These are phyloP conservation scores for Fomitopsis betulina DNA, from an alignment of 1,284 basidiomycete species.

Conservation along the genomic window DNA sequence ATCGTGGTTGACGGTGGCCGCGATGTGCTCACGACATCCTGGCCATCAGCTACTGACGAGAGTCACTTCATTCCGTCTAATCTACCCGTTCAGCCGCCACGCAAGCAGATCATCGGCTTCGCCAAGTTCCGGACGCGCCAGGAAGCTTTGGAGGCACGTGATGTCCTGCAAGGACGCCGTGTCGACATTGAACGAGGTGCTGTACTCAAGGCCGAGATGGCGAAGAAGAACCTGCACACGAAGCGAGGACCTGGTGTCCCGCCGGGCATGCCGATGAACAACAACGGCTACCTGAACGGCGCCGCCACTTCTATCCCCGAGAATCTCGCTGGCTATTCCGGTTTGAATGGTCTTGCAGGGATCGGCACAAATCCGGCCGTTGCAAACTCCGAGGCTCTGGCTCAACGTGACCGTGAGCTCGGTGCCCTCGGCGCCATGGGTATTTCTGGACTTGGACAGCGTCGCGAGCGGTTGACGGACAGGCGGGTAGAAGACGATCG, in stretches of 20 bases:
- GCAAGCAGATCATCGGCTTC: slow-evolving; percentile 98
- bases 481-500: slow-evolving; percentile 40
- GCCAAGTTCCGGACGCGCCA: slow-evolving; percentile 90
- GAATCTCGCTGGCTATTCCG: slow-evolving; percentile 27
- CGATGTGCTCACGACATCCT: slow-evolving; percentile 63
- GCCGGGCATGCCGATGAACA: slow-evolving; percentile 28
- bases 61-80: slow-evolving; percentile 32
- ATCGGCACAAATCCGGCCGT: slow-evolving; percentile 22
- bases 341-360: slow-evolving; percentile 28
- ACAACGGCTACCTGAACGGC: slow-evolving; percentile 26
- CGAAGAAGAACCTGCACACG: slow-evolving; percentile 98
- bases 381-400: slow-evolving; percentile 32
- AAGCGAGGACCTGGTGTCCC: slow-evolving; percentile 81
- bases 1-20: slow-evolving; percentile 68
- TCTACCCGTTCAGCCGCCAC: slow-evolving; percentile 46
- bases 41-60: slow-evolving; percentile 50
- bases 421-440: slow-evolving; percentile 46
- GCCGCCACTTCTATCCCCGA: slow-evolving; percentile 30
- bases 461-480: slow-evolving; percentile 28
- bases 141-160: slow-evolving; percentile 86
- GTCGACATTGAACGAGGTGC: slow-evolving; percentile 95
- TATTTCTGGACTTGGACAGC: slow-evolving; percentile 31
- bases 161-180: slow-evolving; percentile 85
- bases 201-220: slow-evolving; percentile 97
- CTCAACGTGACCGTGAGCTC: slow-evolving; percentile 45